Percentiles rank a stretch among this genome's conserved stretches.
These are phyloP conservation scores for Xylariaceae sp. DNA, from an alignment of 2,329 filamentous ascomycete genomes.

Conservation along the genomic window DNA sequence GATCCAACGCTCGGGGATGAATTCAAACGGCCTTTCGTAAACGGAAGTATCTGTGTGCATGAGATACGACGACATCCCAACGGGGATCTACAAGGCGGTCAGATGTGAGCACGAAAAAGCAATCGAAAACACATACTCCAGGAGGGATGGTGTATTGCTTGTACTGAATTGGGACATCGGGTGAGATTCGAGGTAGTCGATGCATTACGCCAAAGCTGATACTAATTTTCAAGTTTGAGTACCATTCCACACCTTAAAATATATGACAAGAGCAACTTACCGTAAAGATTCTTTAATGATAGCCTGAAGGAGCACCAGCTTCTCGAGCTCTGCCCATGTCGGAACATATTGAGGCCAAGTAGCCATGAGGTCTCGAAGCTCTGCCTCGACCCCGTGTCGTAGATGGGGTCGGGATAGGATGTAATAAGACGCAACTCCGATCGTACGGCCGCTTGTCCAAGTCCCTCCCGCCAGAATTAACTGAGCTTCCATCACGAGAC, in stretches of 20 bases:
- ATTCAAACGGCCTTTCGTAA: conserved; percentile 28
- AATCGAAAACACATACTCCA: conserved; percentile 13
- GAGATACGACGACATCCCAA: conserved; percentile 41
- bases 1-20: conserved; percentile 35
- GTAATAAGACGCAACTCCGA: conserved; percentile 26
- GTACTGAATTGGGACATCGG: conserved; percentile 24
- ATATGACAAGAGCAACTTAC: conserved; percentile 9
- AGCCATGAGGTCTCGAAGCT: conserved; percentile 30
- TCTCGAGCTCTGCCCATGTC: conserved; percentile 35
- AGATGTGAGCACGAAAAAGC: background rate
- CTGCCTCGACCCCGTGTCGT: conserved; percentile 21
- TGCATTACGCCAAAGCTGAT: conserved; percentile 23
- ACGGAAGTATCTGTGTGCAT: conserved; percentile 30
- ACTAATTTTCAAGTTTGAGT: no score
- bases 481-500: conserved; percentile 33
- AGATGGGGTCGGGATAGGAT: conserved; percentile 24
- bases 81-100: conserved; percentile 23
- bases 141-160: conserved; percentile 23
- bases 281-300: conserved; percentile 27
- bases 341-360: conserved; percentile 27
- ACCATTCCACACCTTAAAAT: background rate
- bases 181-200: conserved; percentile 25
- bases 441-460: conserved; percentile 34
- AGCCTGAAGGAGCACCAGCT: conserved; percentile 41
- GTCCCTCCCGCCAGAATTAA: conserved; percentile 35